A percentile compares a stretch with the other conserved stretches of the same genome.
Evolutionary conservation across 2,329 filamentous ascomycete genomes (phyloP).

Genomic region (Arthrinium puccinioides): DNA sequence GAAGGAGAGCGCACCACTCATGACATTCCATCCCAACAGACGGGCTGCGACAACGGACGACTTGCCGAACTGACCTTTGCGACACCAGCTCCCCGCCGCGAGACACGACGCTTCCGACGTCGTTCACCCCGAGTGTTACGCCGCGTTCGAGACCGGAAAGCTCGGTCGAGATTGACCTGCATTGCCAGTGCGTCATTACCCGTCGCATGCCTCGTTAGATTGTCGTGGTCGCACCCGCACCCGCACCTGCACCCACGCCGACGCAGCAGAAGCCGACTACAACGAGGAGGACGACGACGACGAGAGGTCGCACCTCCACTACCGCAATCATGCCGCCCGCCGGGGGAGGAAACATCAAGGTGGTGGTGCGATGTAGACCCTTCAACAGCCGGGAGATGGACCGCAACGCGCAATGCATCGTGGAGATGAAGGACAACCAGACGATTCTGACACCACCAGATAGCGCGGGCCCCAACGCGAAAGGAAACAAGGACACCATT

Average conservation of each 20-base stretch:
- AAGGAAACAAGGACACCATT: constrained; percentile 62
- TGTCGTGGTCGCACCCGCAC: too few species aligned
- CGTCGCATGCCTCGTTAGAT: constrained; percentile 4
- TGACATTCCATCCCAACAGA: too few species aligned
- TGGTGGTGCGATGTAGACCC: constrained; percentile 91
- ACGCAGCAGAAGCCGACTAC: neutral
- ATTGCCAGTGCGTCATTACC: neutral
- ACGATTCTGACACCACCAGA: constrained; percentile 71
- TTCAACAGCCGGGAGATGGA: constrained; percentile 96
- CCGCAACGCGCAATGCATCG: constrained; percentile 88
- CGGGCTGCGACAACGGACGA: too few species aligned
- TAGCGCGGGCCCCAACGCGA: constrained; percentile 45
- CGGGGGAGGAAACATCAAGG: constrained; percentile 97
- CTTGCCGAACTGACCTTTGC: too few species aligned
- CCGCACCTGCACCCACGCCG: too few species aligned
- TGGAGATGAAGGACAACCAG: constrained; percentile 91
- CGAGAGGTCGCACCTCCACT: constrained; percentile 9
- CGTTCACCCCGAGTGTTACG: too few species aligned
- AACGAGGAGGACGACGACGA: neutral
- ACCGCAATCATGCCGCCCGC: constrained; percentile 49
- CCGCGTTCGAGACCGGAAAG: too few species aligned
- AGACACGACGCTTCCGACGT: too few species aligned
- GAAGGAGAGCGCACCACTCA: too few species aligned
- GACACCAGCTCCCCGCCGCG: too few species aligned
- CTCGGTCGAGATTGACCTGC: too few species aligned